Evolutionary conservation across 192 early-diverging fungal genomes (phyloP).

Genomic region (Oehlia diaphana): DNA sequence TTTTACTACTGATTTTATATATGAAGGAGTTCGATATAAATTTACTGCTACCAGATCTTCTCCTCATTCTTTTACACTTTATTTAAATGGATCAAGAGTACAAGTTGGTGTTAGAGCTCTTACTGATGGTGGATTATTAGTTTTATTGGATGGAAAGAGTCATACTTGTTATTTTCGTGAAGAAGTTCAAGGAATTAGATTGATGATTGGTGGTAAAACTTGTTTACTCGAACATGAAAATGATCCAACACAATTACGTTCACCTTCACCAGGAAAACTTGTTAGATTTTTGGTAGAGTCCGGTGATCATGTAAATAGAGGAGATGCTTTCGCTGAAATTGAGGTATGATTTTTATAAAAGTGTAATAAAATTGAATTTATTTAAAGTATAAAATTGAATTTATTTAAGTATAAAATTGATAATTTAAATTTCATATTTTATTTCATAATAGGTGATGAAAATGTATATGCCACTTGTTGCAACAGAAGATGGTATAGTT

Average conservation of each 20-base stretch:
- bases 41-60: slow-evolving; percentile 81
- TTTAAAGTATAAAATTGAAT: not conserved
- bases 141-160: slow-evolving; percentile 87
- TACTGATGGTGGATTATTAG: slow-evolving; percentile 89
- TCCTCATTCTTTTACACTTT: slow-evolving; percentile 77
- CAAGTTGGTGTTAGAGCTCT: slow-evolving; percentile 81
- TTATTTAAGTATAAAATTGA: not conserved
- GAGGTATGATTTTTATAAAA: slow-evolving; percentile 49
- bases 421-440: not conserved
- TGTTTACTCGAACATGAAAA: slow-evolving; percentile 94
- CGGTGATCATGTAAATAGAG: slow-evolving; percentile 84
- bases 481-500: slow-evolving; percentile 86
- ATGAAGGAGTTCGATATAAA: slow-evolving; percentile 88
- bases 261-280: slow-evolving; percentile 96
- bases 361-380: not conserved
- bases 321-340: slow-evolving; percentile 96
- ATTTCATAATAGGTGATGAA: slow-evolving; percentile 80
- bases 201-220: slow-evolving; percentile 91
- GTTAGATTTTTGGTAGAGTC: slow-evolving; percentile 92
- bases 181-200: slow-evolving; percentile 83
- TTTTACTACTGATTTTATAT: slow-evolving; percentile 87
- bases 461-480: slow-evolving; percentile 99
- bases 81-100: slow-evolving; percentile 81
- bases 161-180: slow-evolving; percentile 91
- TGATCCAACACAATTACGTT: slow-evolving; percentile 95